Evolutionary conservation across 1,284 basidiomycete species (phyloP).

Genomic region (Stereum hirsutum): DNA sequence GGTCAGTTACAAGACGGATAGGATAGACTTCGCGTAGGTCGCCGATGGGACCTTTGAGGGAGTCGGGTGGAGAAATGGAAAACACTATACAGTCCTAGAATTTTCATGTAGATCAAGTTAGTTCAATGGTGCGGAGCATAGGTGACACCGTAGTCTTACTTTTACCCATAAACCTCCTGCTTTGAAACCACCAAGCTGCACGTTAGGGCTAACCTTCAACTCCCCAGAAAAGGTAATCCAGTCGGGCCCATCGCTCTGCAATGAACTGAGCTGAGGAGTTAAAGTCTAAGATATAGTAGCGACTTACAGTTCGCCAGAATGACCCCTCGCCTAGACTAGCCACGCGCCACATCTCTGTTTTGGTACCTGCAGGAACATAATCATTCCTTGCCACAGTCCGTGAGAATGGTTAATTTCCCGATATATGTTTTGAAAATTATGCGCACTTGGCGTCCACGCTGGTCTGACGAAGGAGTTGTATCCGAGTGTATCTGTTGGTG

Average conservation of each 20-base stretch:
- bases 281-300: not conserved
- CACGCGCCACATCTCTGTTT: slow-evolving; percentile 63
- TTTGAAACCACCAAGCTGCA: slow-evolving; percentile 51
- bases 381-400: too few relatives aligned
- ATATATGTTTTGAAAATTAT: too few relatives aligned
- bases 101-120: not conserved
- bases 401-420: too few relatives aligned
- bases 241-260: slow-evolving; percentile 47
- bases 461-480: slow-evolving; percentile 58
- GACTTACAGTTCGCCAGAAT: slow-evolving; percentile 45
- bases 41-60: slow-evolving; percentile 40
- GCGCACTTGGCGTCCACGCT: slow-evolving; percentile 56
- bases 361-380: slow-evolving; percentile 27
- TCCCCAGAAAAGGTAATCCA: slow-evolving; percentile 57
- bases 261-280: not conserved
- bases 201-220: slow-evolving; percentile 35
- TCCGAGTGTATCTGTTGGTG: slow-evolving; percentile 25
- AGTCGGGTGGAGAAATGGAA: slow-evolving; percentile 47
- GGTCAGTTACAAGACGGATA: slow-evolving; percentile 58
- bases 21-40: slow-evolving; percentile 53
- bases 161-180: slow-evolving; percentile 57
- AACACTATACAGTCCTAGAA: slow-evolving; percentile 62
- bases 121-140: not conserved
- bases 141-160: slow-evolving; percentile 26
- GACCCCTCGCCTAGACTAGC: slow-evolving; percentile 53